Evolutionary conservation across 495 filamentous ascomycete genomes (phyloP), one percentile per base, ranked within the genome.

Genomic region (Trichoderma virens): DNA sequence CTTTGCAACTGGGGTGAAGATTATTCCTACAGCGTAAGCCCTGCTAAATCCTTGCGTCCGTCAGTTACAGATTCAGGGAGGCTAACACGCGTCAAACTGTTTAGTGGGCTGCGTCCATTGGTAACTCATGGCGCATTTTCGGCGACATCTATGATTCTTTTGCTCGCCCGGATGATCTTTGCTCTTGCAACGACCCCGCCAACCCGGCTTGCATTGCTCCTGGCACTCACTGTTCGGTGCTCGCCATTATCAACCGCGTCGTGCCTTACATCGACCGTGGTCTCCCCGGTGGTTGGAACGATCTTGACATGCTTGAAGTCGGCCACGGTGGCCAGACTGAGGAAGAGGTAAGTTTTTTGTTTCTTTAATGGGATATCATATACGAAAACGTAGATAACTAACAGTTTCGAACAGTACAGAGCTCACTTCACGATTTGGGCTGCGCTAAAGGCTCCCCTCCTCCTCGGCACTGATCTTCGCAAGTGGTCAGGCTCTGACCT

Each of bases 221-320:
- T 56, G 51, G 51, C 51, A 56, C 51, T 18, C 51, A 56, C 11
- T 56, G 51, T 25, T 56, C 51, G 27, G 51, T 56, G 6, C 51
- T 56, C 25, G 51, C 51, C 23, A 56, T 56, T 25, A 30, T 56
- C 8, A 56, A 56, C 51, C 51, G 51, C 28, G 51, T 56, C 13
- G 51, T 56, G 23, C 51, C 51, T 4, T 56, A 56, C 25, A 56
- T 56, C 25, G 51, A 56, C 18, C 51, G 51, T 30, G 51, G 51
- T 27, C 51, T 56, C 27, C 83, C 82, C 71, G 82, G 78, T 71
- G 82, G 78, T 31, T 75, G 80, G 64, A 82, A 84, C 11, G 86
- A 89, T 66, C 75, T 82, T 5, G 87, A 89, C 68, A 88, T 88
- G 85, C 78, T 89, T 0, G 86, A 88, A 64, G 78, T 89, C 30